A percentile compares a stretch with the other conserved stretches of the same genome.
Conservation (phyloP, 768 basidiomycete genomes). For the Tricholoma flavovirens region DNA sequence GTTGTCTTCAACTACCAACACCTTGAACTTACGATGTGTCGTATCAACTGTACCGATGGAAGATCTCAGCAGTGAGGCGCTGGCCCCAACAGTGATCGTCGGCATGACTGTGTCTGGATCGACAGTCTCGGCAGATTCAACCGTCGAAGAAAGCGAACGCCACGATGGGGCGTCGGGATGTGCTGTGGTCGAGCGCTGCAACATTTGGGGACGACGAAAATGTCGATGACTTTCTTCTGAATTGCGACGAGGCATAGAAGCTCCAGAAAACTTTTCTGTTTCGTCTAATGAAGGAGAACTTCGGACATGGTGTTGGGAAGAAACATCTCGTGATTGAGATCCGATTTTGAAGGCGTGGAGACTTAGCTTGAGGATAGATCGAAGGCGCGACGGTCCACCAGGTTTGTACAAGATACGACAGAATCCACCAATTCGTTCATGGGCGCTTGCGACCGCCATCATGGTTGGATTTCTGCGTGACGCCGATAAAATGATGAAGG, state of each 20-base stretch:
- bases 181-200: conserved; percentile 45
- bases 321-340: conserved; percentile 17
- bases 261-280: conserved; percentile 1
- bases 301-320: background rate
- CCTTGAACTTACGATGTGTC: conserved; percentile 44
- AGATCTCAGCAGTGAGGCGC: conserved; percentile 66
- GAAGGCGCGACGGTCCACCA: conserved; percentile 73
- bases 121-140: conserved; percentile 21
- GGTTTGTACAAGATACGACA: conserved; percentile 90
- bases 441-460: conserved; percentile 59
- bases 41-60: conserved; percentile 50
- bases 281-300: conserved; percentile 1
- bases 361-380: conserved; percentile 58
- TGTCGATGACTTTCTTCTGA: conserved; percentile 39
- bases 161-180: conserved; percentile 34
- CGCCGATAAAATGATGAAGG: conserved; percentile 73
- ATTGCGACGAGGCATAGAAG: conserved; percentile 32
- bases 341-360: conserved; percentile 51
- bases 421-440: conserved; percentile 79
- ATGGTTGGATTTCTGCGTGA: conserved; percentile 59
- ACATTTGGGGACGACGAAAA: conserved; percentile 44
- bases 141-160: conserved; percentile 20
- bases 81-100: conserved; percentile 49
- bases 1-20: conserved; percentile 91
- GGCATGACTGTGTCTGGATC: conserved; percentile 27